Evolutionary conservation across 1,284 basidiomycete genomes (phyloP).

Genomic region (Sporisorium graminicola): DNA sequence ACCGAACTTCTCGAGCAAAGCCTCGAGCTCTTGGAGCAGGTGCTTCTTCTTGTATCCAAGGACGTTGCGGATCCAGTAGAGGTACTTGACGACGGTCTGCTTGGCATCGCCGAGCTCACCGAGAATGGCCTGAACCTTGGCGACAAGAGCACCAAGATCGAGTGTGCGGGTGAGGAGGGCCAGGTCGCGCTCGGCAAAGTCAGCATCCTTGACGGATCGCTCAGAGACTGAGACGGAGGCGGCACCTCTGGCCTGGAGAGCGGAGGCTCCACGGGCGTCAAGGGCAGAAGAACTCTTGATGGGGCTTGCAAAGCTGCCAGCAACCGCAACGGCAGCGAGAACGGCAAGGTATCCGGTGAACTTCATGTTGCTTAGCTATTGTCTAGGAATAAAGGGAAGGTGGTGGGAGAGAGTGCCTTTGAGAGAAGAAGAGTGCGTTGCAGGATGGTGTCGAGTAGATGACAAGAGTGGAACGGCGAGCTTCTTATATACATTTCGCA

Average conservation of each 20-base stretch:
- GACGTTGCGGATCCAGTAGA: conserved; percentile 9
- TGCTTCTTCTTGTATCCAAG: conserved; percentile 10
- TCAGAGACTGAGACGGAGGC: too few species aligned
- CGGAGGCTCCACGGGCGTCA: not conserved
- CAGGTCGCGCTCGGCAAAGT: not conserved
- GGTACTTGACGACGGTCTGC: conserved; percentile 1
- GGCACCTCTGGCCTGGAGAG: not conserved
- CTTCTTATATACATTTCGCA: too few species aligned
- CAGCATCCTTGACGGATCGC: too few species aligned
- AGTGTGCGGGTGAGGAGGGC: not conserved
- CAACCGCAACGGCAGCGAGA: not conserved
- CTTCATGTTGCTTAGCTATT: not conserved
- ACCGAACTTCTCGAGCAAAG: not conserved
- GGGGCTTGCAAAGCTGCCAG: not conserved
- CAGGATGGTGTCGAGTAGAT: too few species aligned
- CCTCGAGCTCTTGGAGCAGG: not conserved
- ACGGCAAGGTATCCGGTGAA: conserved; percentile 8
- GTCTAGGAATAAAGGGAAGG: too few species aligned
- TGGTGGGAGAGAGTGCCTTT: too few species aligned
- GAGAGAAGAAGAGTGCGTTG: too few species aligned
- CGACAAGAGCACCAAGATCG: not conserved
- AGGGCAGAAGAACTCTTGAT: not conserved
- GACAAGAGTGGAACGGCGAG: too few species aligned
- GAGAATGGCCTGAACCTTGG: not conserved
- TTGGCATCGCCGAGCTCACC: not conserved